Evolutionary conservation across 345 rosid species (phyloP).

Genomic region (Citrus glauca): DNA sequence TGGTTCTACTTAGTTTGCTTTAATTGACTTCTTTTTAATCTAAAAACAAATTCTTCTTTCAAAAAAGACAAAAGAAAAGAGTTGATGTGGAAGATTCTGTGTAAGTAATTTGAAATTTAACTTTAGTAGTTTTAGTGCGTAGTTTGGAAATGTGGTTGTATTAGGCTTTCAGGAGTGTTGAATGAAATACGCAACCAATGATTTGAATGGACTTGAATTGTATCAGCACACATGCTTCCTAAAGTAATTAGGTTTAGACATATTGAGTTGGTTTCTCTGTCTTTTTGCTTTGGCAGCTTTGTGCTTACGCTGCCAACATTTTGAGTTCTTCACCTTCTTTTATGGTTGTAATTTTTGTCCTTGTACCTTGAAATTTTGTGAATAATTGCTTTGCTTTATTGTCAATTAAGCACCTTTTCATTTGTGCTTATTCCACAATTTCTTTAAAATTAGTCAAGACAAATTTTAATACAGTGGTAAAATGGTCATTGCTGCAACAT

Average conservation of each 20-base stretch:
- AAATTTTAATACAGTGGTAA: background rate
- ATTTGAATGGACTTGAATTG: background rate
- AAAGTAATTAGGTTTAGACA: background rate
- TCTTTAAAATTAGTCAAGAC: background rate
- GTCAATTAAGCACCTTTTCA: background rate
- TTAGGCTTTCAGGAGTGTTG: background rate
- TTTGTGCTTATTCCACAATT: background rate
- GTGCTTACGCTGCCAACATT: background rate
- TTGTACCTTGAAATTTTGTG: background rate
- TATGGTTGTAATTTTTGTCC: background rate
- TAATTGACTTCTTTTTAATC: background rate
- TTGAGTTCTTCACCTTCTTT: background rate
- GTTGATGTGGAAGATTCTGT: background rate
- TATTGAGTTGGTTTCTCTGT: background rate
- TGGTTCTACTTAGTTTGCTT: background rate
- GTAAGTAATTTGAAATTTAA: background rate
- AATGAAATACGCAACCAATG: background rate
- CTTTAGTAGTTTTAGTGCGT: background rate
- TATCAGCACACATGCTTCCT: background rate
- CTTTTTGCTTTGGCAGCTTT: background rate
- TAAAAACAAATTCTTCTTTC: background rate
- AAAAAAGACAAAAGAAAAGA: background rate
- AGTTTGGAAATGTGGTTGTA: background rate
- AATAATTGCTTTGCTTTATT: background rate
- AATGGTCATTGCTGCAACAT: background rate